These are phyloP conservation scores for Citrullus colocynthis DNA, from an alignment of 306 rosid genomes.

Conservation along the genomic window DNA sequence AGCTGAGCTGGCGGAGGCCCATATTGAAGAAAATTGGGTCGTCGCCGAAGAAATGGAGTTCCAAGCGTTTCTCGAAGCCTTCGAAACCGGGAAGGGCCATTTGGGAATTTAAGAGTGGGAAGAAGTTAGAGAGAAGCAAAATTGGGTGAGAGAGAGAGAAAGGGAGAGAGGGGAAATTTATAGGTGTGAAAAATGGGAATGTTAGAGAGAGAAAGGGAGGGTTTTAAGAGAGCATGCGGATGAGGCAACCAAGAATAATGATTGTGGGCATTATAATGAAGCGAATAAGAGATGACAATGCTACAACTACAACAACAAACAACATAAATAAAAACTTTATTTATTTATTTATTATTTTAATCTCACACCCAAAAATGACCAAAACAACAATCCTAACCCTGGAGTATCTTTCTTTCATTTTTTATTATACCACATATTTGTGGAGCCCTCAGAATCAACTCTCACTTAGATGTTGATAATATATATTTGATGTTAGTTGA, in stretches of 20 bases:
- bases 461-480: too few species aligned
- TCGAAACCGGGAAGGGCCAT: slow-evolving; percentile 83
- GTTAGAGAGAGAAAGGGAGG: neutral
- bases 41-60: slow-evolving; percentile 84
- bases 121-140: neutral
- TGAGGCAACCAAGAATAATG: slow-evolving; percentile 92
- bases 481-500: too few species aligned
- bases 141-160: slow-evolving; percentile 12
- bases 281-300: slow-evolving; percentile 36
- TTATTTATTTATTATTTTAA: too few species aligned
- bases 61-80: slow-evolving; percentile 85
- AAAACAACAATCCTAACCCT: too few species aligned
- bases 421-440: too few species aligned
- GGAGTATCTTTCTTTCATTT: too few species aligned
- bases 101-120: slow-evolving; percentile 1
- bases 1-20: slow-evolving; percentile 36
- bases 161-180: slow-evolving; percentile 35
- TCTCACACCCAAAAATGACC: too few species aligned
- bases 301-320: neutral
- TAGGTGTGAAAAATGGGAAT: slow-evolving; percentile 29
- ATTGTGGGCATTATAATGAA: slow-evolving; percentile 82
- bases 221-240: slow-evolving; percentile 69
- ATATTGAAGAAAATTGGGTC: slow-evolving; percentile 23
- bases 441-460: too few species aligned
- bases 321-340: too few species aligned